Conservation (phyloP, 106 monocot species). For the Dendrobium catenatum region DNA sequence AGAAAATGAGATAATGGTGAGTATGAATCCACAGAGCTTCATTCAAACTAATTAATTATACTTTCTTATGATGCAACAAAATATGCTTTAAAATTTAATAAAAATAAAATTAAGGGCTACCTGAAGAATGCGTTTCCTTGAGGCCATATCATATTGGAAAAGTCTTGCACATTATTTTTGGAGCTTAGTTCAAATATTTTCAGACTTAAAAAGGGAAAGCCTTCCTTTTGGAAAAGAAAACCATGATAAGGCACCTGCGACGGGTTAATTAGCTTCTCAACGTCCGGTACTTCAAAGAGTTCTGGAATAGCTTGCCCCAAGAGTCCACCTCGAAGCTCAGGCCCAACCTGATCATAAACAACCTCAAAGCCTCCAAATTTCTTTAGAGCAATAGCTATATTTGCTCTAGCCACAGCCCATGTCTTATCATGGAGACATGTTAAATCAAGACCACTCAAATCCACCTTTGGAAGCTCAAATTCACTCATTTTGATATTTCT, state of each 20-base stretch:
- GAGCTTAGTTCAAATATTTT: background rate
- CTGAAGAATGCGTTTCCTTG: background rate
- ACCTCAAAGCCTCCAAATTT: slow-evolving; percentile 6
- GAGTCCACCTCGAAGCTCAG: background rate
- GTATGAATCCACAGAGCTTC: background rate
- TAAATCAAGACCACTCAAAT: no score
- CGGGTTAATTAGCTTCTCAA: background rate
- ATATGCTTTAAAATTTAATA: background rate
- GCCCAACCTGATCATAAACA: background rate
- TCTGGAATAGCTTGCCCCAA: slow-evolving; percentile 6
- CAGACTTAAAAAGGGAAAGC: background rate
- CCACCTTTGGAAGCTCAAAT: no score
- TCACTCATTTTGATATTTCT: no score
- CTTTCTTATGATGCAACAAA: no score
- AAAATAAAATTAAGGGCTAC: background rate
- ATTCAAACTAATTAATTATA: no score
- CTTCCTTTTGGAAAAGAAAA: background rate
- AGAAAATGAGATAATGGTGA: no score
- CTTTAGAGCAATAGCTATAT: background rate
- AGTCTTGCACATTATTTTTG: no score
- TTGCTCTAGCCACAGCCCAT: background rate
- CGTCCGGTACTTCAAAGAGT: background rate
- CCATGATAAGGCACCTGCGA: background rate
- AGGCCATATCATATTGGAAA: no score
- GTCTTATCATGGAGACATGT: background rate